Conservation (phyloP, 768 basidiomycete species). For the Holtermannia corniformis region DNA sequence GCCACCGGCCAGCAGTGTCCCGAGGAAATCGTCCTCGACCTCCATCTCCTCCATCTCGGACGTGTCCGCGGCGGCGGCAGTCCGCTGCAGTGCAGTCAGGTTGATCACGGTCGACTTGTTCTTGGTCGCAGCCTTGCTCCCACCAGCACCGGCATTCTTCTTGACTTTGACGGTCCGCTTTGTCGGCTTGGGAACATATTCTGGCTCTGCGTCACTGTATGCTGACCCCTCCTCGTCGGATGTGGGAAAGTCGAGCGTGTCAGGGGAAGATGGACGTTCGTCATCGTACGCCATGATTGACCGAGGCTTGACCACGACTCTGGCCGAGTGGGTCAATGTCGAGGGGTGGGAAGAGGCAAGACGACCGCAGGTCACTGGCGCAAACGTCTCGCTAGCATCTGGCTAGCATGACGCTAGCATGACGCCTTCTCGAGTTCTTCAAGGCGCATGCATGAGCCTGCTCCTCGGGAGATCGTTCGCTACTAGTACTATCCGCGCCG, state of each 20-base stretch:
- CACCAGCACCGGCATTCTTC: neutral
- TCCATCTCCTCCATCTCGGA: constrained; percentile 28
- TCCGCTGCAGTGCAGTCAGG: constrained; percentile 16
- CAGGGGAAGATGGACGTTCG: neutral
- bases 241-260: constrained; percentile 27
- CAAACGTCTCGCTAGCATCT: too few relatives aligned
- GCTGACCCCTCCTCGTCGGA: constrained; percentile 12
- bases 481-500: too few relatives aligned
- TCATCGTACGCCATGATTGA: neutral
- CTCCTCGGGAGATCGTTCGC: too few relatives aligned
- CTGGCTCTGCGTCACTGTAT: constrained; percentile 19
- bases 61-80: constrained; percentile 20
- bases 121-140: constrained; percentile 1
- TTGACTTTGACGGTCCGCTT: constrained; percentile 1
- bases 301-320: too few relatives aligned
- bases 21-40: constrained; percentile 21
- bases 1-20: constrained; percentile 11
- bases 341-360: too few relatives aligned
- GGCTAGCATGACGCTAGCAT: too few relatives aligned
- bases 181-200: constrained; percentile 14
- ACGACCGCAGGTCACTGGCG: too few relatives aligned
- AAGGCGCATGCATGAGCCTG: too few relatives aligned
- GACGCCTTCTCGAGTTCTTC: too few relatives aligned
- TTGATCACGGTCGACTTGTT: constrained; percentile 17
- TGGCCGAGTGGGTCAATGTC: too few relatives aligned